Evolutionary conservation across 257 asterid genomes (phyloP).

Genomic region (Solanum bukasovii): DNA sequence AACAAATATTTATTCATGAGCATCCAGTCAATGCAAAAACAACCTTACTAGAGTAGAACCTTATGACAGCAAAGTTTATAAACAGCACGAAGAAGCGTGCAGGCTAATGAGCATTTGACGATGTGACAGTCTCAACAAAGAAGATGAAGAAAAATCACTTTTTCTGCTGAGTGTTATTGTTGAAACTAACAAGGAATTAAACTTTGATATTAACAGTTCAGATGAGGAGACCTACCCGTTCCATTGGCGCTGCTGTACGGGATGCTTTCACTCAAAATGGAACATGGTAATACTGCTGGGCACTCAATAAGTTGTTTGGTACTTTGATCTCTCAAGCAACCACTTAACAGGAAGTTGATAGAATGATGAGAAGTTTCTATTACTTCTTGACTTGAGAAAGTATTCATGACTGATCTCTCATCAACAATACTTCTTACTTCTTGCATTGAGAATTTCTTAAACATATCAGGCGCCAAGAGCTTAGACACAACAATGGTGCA

Average conservation of each 20-base stretch:
- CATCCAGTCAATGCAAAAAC: not conserved
- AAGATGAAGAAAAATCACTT: not conserved
- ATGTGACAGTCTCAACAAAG: not conserved
- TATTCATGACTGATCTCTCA: not conserved
- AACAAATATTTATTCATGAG: not conserved
- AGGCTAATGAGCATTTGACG: not conserved
- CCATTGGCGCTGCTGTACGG: not conserved
- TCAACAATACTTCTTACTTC: not conserved
- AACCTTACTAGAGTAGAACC: not conserved
- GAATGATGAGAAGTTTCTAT: conserved; percentile 1
- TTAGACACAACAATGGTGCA: not conserved
- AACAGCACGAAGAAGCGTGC: not conserved
- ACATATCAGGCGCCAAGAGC: not conserved
- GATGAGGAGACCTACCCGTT: not conserved
- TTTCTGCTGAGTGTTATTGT: not conserved
- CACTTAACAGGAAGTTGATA: not conserved
- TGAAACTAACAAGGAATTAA: not conserved
- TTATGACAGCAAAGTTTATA: not conserved
- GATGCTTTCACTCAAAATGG: not conserved
- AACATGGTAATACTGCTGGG: not conserved
- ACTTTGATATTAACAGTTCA: not conserved
- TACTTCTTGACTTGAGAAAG: not conserved
- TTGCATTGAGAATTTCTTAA: not conserved
- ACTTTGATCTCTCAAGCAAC: not conserved
- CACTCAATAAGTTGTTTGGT: not conserved